Percentiles rank a stretch among this genome's conserved stretches.
These are phyloP conservation scores for Geotrichum reessii DNA, from an alignment of 1,139 yeast species.

Conservation along the genomic window DNA sequence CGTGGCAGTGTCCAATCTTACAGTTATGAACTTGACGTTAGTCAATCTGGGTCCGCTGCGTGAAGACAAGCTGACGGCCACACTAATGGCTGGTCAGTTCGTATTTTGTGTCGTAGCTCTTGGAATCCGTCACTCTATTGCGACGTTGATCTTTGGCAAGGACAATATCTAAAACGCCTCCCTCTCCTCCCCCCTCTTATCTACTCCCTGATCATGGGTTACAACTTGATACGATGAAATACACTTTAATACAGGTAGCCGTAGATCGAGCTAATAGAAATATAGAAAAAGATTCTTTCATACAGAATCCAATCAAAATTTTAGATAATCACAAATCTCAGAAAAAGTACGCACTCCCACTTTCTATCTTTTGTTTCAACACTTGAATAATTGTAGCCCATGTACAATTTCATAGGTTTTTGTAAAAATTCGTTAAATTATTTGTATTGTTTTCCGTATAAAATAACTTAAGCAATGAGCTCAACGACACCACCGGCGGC, in stretches of 20 bases:
- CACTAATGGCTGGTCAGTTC: constrained; percentile 59
- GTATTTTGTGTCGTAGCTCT: constrained; percentile 61
- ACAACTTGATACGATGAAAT: not conserved
- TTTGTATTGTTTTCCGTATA: constrained; percentile 8
- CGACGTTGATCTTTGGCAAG: constrained; percentile 80
- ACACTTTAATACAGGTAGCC: not conserved
- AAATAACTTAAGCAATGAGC: constrained; percentile 76
- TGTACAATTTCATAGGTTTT: not conserved
- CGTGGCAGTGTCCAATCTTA: constrained; percentile 66
- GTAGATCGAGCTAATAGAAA: not conserved
- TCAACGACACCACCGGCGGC: constrained; percentile 99
- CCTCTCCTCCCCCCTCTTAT: too few species aligned
- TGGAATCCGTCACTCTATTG: constrained; percentile 72
- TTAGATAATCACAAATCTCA: too few species aligned
- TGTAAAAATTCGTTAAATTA: constrained; percentile 1
- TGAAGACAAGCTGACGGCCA: constrained; percentile 66
- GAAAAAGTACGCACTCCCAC: too few species aligned
- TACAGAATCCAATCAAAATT: too few species aligned
- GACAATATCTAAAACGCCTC: constrained; percentile 53
- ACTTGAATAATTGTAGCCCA: too few species aligned
- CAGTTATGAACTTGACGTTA: constrained; percentile 72
- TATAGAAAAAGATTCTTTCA: too few species aligned
- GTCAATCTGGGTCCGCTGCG: constrained; percentile 88
- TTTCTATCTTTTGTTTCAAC: too few species aligned
- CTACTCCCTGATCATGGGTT: too few species aligned